Conservation (phyloP, 257 asterid genomes). For the Osmanthus fragrans region DNA sequence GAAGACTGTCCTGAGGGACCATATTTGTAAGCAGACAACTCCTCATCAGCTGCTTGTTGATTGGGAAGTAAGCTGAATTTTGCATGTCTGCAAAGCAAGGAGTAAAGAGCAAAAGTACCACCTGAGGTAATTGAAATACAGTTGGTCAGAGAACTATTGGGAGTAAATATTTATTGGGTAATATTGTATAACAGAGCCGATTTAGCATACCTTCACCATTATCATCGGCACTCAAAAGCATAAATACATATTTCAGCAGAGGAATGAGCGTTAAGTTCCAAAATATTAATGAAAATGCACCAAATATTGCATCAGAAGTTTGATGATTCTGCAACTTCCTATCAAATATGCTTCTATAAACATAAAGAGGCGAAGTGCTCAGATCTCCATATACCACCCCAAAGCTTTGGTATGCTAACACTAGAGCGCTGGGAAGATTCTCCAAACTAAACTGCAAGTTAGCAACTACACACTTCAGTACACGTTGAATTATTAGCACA, state of each 20-base stretch:
- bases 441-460: slow-evolving; percentile 60
- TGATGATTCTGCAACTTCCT: slow-evolving; percentile 67
- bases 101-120: slow-evolving; percentile 94
- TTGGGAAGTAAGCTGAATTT: slow-evolving; percentile 91
- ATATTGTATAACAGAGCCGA: neutral
- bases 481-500: neutral
- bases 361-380: slow-evolving; percentile 95
- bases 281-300: slow-evolving; percentile 89
- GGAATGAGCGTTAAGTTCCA: slow-evolving; percentile 94
- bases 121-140: slow-evolving; percentile 50
- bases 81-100: slow-evolving; percentile 92
- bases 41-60: slow-evolving; percentile 99
- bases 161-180: slow-evolving; percentile 7
- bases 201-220: slow-evolving; percentile 84
- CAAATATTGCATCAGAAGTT: slow-evolving; percentile 63
- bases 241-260: slow-evolving; percentile 70
- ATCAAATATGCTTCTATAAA: slow-evolving; percentile 63
- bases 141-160: slow-evolving; percentile 32
- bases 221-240: slow-evolving; percentile 78
- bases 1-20: slow-evolving; percentile 62
- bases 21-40: slow-evolving; percentile 77
- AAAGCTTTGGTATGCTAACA: slow-evolving; percentile 87
- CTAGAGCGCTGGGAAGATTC: slow-evolving; percentile 48
- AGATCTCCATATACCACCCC: slow-evolving; percentile 96
- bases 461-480: slow-evolving; percentile 25